A percentile compares a stretch with the other conserved stretches of the same genome.
These are phyloP conservation scores for Balamuthia mandrillaris DNA, from an alignment of 208 protist species.

Conservation along the genomic window DNA sequence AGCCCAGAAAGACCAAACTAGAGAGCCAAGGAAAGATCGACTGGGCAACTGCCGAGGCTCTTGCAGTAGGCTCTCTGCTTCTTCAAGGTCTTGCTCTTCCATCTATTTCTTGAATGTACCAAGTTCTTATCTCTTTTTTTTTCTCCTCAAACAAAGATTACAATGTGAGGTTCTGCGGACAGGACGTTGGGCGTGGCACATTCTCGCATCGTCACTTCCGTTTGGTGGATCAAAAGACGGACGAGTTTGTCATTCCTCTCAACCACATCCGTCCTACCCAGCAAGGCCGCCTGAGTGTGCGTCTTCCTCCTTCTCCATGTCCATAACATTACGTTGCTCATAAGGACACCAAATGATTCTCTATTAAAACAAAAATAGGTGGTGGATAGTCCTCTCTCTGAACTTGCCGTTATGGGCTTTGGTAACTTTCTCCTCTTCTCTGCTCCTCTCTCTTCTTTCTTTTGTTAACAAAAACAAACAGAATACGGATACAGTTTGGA, in stretches of 20 bases:
- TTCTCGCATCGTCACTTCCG: slow-evolving; percentile 60
- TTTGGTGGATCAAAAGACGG: slow-evolving; percentile 43
- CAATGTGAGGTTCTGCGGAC: slow-evolving; percentile 57
- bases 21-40: slow-evolving; percentile 48
- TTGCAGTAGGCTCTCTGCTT: slow-evolving; percentile 67
- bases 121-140: background rate
- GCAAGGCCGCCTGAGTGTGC: slow-evolving; percentile 33
- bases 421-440: background rate
- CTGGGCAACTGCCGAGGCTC: slow-evolving; percentile 68
- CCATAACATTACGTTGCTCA: background rate
- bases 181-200: slow-evolving; percentile 63
- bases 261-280: slow-evolving; percentile 29
- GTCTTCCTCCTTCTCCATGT: background rate
- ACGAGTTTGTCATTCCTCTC: slow-evolving; percentile 38
- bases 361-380: background rate
- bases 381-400: slow-evolving; percentile 46
- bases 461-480: background rate
- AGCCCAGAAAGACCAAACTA: slow-evolving; percentile 48
- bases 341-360: background rate
- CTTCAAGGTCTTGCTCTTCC: background rate
- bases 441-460: background rate
- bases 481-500: slow-evolving; percentile 66
- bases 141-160: slow-evolving; percentile 25
- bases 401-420: slow-evolving; percentile 56
- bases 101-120: too few species aligned